Evolutionary conservation across 2,329 filamentous ascomycete species (phyloP).

Genomic region (Aureobasidium sp.): DNA sequence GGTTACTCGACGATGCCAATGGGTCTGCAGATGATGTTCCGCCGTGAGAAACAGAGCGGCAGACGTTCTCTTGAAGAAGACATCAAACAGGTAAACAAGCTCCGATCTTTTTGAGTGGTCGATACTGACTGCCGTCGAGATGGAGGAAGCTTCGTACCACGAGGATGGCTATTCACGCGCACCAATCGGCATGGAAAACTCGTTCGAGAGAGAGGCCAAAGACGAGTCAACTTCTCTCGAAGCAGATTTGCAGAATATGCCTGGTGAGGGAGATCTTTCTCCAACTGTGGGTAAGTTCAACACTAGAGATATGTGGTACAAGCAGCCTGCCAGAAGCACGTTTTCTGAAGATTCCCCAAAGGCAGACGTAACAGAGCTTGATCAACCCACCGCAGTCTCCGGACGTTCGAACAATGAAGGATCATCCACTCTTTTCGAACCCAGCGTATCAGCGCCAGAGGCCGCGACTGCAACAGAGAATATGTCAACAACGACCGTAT

Average conservation of each 20-base stretch:
- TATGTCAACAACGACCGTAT: background rate
- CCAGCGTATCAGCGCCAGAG: background rate
- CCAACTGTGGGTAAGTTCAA: constrained; percentile 28
- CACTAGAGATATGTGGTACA: constrained; percentile 29
- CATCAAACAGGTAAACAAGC: background rate
- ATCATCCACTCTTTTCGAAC: background rate
- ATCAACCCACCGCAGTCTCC: background rate
- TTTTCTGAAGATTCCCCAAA: constrained; percentile 16
- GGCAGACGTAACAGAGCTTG: constrained; percentile 11
- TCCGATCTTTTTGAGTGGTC: background rate
- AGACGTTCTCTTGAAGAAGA: constrained; percentile 11
- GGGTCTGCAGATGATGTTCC: constrained; percentile 16
- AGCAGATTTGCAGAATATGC: constrained; percentile 11
- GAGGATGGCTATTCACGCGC: constrained; percentile 14
- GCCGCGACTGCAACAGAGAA: background rate
- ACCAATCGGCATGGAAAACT: constrained; percentile 42
- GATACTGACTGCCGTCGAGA: background rate
- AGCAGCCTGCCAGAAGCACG: constrained; percentile 20
- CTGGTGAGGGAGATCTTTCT: constrained; percentile 31
- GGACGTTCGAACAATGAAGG: background rate
- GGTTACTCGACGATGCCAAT: constrained; percentile 16
- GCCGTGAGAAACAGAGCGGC: constrained; percentile 11
- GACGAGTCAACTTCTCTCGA: background rate
- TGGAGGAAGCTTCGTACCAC: background rate
- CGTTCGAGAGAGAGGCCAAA: constrained; percentile 38